Conservation (phyloP, 352 stramenopile species). For the Globisporangium spiculum region DNA sequence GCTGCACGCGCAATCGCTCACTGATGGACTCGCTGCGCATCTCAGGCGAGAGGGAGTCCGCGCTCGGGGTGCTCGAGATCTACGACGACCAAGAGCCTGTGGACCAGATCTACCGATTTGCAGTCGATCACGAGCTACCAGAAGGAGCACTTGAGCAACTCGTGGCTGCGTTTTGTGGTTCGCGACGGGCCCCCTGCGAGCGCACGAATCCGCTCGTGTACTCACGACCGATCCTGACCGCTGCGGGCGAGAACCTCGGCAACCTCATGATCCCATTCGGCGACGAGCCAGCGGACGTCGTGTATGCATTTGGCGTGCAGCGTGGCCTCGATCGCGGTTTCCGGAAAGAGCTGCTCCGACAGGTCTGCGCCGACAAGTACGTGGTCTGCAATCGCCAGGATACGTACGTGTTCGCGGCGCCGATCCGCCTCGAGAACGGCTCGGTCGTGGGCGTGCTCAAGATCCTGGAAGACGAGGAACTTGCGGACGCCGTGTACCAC, state of each 20-base stretch:
- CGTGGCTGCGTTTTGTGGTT: constrained; percentile 30
- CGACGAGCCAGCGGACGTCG: constrained; percentile 53
- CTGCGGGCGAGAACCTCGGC: constrained; percentile 33
- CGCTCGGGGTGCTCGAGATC: constrained; percentile 56
- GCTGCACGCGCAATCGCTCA: constrained; percentile 38
- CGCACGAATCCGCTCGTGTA: constrained; percentile 51
- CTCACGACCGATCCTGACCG: constrained; percentile 35
- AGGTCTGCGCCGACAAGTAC: constrained; percentile 55
- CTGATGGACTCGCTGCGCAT: constrained; percentile 52
- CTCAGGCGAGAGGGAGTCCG: constrained; percentile 17
- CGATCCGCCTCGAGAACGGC: constrained; percentile 52
- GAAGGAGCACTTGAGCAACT: constrained; percentile 38
- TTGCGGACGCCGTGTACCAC: constrained; percentile 61
- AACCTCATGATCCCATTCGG: constrained; percentile 42
- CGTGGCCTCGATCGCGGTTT: constrained; percentile 37
- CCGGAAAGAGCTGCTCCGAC: constrained; percentile 36
- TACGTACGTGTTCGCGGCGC: constrained; percentile 49
- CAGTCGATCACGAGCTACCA: constrained; percentile 44
- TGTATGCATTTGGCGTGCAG: constrained; percentile 42
- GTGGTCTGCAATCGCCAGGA: constrained; percentile 45
- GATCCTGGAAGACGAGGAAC: constrained; percentile 63
- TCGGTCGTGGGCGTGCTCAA: constrained; percentile 32
- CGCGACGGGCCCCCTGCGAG: constrained; percentile 26
- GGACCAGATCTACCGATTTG: constrained; percentile 71
- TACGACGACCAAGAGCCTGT: constrained; percentile 65